Conservation (phyloP, 2,329 filamentous ascomycete species). For the Penicillium occitanis region DNA sequence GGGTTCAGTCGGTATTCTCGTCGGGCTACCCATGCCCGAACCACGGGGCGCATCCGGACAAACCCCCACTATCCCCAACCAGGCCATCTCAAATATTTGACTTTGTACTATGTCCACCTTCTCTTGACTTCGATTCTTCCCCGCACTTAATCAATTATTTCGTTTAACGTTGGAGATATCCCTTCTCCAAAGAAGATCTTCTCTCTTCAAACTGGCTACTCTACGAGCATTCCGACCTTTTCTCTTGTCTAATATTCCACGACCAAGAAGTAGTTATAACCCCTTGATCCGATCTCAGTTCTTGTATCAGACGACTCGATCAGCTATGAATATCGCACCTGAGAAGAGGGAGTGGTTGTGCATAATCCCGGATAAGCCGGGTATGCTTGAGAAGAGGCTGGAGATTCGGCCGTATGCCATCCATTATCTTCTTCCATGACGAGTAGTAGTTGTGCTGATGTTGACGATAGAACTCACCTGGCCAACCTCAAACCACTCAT, state of each 20-base stretch:
- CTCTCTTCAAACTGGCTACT: conserved; percentile 15
- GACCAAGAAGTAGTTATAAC: not conserved
- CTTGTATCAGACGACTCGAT: conserved; percentile 3
- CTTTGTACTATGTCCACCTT: not conserved
- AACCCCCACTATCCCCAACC: not conserved
- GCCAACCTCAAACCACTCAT: conserved; percentile 54
- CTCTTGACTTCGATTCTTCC: not conserved
- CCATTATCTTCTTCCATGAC: too few relatives aligned
- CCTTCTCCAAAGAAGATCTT: not conserved
- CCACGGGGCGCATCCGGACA: not conserved
- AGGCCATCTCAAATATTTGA: not conserved
- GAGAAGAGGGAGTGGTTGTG: conserved; percentile 65
- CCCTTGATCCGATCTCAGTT: not conserved
- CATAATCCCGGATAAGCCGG: conserved; percentile 66
- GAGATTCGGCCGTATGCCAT: conserved; percentile 42
- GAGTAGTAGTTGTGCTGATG: not conserved
- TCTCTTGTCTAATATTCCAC: not conserved
- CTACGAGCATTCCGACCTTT: conserved; percentile 15
- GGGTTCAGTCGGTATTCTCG: not conserved
- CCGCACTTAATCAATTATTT: not conserved
- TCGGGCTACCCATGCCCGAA: not conserved
- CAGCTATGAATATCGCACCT: conserved; percentile 15
- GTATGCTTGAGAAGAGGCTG: conserved; percentile 60
- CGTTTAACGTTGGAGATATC: not conserved
- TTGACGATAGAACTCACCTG: conserved; percentile 53